Evolutionary conservation across 1,284 basidiomycete genomes (phyloP).

Genomic region (Ganoderma lingzhi): DNA sequence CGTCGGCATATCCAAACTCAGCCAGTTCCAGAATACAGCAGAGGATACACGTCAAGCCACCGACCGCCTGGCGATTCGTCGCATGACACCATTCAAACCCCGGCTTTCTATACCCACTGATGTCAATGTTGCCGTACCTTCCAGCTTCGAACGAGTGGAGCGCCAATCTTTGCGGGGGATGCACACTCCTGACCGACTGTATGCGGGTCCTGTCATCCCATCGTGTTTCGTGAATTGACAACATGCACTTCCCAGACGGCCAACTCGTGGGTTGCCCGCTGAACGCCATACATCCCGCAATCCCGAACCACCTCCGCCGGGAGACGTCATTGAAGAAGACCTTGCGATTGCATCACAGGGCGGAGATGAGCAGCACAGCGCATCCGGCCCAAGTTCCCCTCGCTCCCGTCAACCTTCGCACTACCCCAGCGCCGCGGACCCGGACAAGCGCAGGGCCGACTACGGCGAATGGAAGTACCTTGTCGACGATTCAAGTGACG

Average conservation of each 20-base stretch:
- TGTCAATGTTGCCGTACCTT: conserved; percentile 3
- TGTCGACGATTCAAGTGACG: conserved; percentile 27
- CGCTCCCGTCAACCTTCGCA: not conserved
- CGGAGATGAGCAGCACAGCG: not conserved
- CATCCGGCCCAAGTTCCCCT: not conserved
- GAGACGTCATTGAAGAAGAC: not conserved
- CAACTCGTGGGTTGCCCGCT: conserved; percentile 13
- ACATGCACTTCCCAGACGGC: not conserved
- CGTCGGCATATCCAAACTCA: not conserved
- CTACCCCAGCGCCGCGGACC: conserved; percentile 8
- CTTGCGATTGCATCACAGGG: not conserved
- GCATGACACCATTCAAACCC: not conserved
- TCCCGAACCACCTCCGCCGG: not conserved
- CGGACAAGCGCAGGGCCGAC: conserved; percentile 17
- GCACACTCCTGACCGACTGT: not conserved
- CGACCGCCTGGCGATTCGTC: not conserved
- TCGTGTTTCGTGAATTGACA: not conserved
- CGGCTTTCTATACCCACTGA: not conserved
- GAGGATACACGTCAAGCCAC: not conserved
- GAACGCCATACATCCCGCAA: conserved; percentile 18
- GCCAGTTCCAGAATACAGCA: not conserved
- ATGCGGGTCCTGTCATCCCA: not conserved
- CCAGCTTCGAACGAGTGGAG: not conserved
- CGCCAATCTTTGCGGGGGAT: not conserved
- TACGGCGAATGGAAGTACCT: conserved; percentile 32